Evolutionary conservation across 352 stramenopile species (phyloP).

Genomic region (Phytophthora pluvialis): DNA sequence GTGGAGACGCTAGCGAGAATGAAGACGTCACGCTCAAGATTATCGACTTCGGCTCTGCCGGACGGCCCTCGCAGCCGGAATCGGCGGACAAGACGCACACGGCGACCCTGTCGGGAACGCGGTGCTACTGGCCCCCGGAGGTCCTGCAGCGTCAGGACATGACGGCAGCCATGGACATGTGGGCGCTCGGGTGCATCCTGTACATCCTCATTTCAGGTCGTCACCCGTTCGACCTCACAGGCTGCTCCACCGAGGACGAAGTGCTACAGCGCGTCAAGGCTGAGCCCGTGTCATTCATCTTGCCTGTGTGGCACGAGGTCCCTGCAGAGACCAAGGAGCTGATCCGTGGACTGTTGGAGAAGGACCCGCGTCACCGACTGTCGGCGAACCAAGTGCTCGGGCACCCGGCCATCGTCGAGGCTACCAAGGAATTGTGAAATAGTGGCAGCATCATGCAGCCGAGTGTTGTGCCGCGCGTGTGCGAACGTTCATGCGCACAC

Average conservation of each 20-base stretch:
- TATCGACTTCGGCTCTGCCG: slow-evolving; percentile 90
- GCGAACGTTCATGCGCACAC: slow-evolving; percentile 10
- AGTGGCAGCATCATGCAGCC: slow-evolving; percentile 7
- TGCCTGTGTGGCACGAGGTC: slow-evolving; percentile 63
- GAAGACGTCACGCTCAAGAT: slow-evolving; percentile 75
- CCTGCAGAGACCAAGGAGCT: slow-evolving; percentile 64
- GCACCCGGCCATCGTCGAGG: slow-evolving; percentile 42
- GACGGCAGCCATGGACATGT: slow-evolving; percentile 87
- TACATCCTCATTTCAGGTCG: slow-evolving; percentile 88
- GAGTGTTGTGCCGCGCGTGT: slow-evolving; percentile 13
- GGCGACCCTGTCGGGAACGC: slow-evolving; percentile 70
- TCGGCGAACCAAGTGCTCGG: slow-evolving; percentile 58
- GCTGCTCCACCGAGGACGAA: slow-evolving; percentile 77
- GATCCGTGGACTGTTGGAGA: slow-evolving; percentile 73
- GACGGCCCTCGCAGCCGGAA: slow-evolving; percentile 29
- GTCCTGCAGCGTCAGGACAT: slow-evolving; percentile 62
- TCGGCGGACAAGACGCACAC: slow-evolving; percentile 24
- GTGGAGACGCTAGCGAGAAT: slow-evolving; percentile 10
- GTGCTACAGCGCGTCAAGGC: slow-evolving; percentile 65
- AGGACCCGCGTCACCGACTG: slow-evolving; percentile 62
- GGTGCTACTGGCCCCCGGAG: slow-evolving; percentile 88
- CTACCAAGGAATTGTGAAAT: slow-evolving; percentile 36
- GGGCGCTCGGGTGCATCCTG: slow-evolving; percentile 87
- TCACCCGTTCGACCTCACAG: slow-evolving; percentile 89
- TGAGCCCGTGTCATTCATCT: slow-evolving; percentile 61